Base-by-base conservation (phyloP, 768 basidiomycete genomes). In the Podaxis mareebaensis region DNA sequence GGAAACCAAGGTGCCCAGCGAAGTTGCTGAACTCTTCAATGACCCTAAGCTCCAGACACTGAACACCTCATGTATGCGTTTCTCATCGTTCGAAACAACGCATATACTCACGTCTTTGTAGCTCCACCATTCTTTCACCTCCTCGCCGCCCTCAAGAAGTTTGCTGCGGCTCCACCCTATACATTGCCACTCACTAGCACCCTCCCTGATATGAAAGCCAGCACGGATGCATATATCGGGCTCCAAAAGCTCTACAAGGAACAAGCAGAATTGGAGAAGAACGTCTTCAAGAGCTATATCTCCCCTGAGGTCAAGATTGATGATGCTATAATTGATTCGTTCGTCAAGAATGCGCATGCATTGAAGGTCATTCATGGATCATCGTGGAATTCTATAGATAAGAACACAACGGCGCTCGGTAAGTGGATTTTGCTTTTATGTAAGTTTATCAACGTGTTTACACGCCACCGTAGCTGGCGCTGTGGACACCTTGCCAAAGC, bases 181-280 rank as follows among this genome's bases (percentile, higher is more conserved):
- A 84, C 86, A 0, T 83, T 97, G 3, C 97, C 96, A 0, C 79
- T 97, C n/a, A 89, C 89, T 3, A 85, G 91, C 52, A 85, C 92
- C 0, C 81, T 99, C 10, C 96, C 96, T 0, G 96, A 99, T 76
- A 98, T 99, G 93, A 96, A 96, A 72, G 88, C 95, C 17, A 90
- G 90, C 70, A 97, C 97, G 4, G 71, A 78, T 22, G 82, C 83
- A 60, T 99, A 98, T 72, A 88, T 97, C 53, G 81, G 85, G 17
- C 81, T 99, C 12, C 96, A 98, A 72, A 87, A 81, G 46, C 72
- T 99, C 63, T 99, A 96, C 79, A 93, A 92, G 69, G 71, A 80
- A 5, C 86, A 88, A 58, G 90, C 95, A 2, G 85, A 85, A 39
- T 82, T 84, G 56, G 93, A 95, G 71, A 89, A 86, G 70, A 77